Base-by-base conservation (phyloP, 2,329 filamentous ascomycete genomes). In the Aspergillus fructus region DNA sequence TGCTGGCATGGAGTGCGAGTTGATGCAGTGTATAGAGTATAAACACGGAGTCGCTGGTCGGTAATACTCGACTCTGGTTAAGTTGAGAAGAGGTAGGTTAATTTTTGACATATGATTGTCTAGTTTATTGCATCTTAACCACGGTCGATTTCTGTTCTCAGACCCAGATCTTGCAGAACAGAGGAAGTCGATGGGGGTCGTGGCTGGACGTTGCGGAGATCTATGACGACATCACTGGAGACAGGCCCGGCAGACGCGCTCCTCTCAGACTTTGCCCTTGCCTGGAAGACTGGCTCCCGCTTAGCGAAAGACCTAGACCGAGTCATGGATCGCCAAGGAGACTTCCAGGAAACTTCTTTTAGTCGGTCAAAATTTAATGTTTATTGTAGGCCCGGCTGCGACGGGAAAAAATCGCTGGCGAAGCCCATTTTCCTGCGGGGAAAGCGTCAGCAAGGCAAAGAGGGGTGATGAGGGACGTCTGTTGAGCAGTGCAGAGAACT, bases 141-240 rank as follows among this genome's bases (percentile, higher is more conserved):
- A 37, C 34, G 34, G 15, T 30, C 4, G 13, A 37, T 8, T 7
- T n/a, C 34, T 37, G 34, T 37, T 37, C 13, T 15, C 34, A 37
- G 34, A n/a, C 34, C 15, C 34, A 13, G 34, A n/a, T n/a, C 34
- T 37, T 37, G 34, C 34, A 37, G 34, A 13, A 5, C 34, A 11
- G 27, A 30, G 3, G 27, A 30, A 11, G 17, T 21, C 17, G 17
- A 41, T 21, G 41, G 37, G 30, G 46, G 11, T 23, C 27, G 11
- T 5, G 27, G 27, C n/a, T 33, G 45, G 15, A 19, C 9, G 23
- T 19, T 49, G 46, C 33, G 46, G 46, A 49, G 46, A 49, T 49
- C 46, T 49, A 49, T 49, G 46, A 49, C 46, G 46, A 49, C 46
- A 49, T 49, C 30, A 49, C 46, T 49, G 46, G 46, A 9, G 27